phyloP scores from a whole-genome alignment of 2,329 filamentous ascomycete genomes.

The Lecanoromycetidae sp. region DNA sequence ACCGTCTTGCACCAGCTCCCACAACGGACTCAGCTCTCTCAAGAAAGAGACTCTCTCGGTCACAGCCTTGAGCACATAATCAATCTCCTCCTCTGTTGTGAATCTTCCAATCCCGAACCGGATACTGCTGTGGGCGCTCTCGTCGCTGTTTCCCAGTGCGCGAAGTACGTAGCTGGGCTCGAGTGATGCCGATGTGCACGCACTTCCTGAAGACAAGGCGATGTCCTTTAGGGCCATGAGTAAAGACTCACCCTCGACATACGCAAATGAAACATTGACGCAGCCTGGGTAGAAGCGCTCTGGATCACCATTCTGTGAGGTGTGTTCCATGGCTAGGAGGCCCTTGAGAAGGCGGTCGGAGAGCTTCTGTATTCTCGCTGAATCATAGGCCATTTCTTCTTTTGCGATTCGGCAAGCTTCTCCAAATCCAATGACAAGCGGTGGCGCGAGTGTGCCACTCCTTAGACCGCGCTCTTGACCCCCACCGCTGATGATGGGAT shows the following conservation, averaged over 20 bases:
- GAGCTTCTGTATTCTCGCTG: slow-evolving; percentile 67
- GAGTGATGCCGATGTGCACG: slow-evolving; percentile 90
- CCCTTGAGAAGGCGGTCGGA: slow-evolving; percentile 75
- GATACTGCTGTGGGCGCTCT: slow-evolving; percentile 95
- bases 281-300: slow-evolving; percentile 85
- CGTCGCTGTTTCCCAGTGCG: slow-evolving; percentile 88
- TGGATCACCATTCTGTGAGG: slow-evolving; percentile 75
- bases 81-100: slow-evolving; percentile 88
- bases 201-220: slow-evolving; percentile 88
- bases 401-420: slow-evolving; percentile 88
- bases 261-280: slow-evolving; percentile 96
- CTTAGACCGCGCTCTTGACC: slow-evolving; percentile 91
- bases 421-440: slow-evolving; percentile 81
- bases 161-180: slow-evolving; percentile 94
- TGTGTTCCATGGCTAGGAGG: slow-evolving; percentile 82
- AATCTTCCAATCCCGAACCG: slow-evolving; percentile 95
- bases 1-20: slow-evolving; percentile 96
- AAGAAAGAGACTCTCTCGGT: slow-evolving; percentile 82
- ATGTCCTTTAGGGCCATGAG: slow-evolving; percentile 98
- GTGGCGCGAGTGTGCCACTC: slow-evolving; percentile 84
- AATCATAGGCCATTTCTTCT: slow-evolving; percentile 84
- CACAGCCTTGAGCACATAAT: slow-evolving; percentile 94
- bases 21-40: slow-evolving; percentile 85
- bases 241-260: slow-evolving; percentile 94
- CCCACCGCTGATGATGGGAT: slow-evolving; percentile 91